Percentiles rank a stretch among this genome's conserved stretches.
These are phyloP conservation scores for Lentinula aciculospora DNA, from an alignment of 768 basidiomycete genomes.

Conservation along the genomic window DNA sequence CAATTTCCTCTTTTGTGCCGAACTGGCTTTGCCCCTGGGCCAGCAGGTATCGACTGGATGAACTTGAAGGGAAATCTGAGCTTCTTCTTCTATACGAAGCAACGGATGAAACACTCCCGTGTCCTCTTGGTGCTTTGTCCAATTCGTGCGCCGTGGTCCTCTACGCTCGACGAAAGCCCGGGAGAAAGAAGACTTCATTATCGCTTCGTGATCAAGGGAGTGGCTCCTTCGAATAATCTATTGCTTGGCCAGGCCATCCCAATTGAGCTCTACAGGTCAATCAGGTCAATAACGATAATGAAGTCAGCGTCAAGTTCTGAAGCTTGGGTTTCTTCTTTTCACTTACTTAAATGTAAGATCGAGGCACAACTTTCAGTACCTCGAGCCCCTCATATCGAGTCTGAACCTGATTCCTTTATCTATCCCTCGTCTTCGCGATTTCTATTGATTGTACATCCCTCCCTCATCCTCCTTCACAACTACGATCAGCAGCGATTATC, in stretches of 20 bases:
- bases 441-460: neutral
- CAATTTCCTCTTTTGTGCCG: neutral
- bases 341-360: slow-evolving; percentile 5
- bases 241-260: neutral
- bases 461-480: neutral
- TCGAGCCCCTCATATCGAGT: slow-evolving; percentile 1
- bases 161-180: neutral
- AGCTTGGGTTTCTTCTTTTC: neutral
- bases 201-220: neutral
- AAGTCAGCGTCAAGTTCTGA: neutral
- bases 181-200: neutral
- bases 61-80: neutral
- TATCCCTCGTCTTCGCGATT: neutral
- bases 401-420: slow-evolving; percentile 1
- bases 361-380: slow-evolving; percentile 4
- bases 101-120: neutral
- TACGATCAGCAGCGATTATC: neutral
- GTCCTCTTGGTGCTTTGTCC: neutral
- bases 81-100: neutral
- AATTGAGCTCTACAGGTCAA: neutral
- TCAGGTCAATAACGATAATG: neutral
- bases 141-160: neutral
- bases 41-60: too few species aligned
- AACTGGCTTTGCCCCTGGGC: neutral
- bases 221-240: neutral